These are phyloP conservation scores for Strobilomyces confusus DNA, from an alignment of 768 basidiomycete species.

Conservation along the genomic window DNA sequence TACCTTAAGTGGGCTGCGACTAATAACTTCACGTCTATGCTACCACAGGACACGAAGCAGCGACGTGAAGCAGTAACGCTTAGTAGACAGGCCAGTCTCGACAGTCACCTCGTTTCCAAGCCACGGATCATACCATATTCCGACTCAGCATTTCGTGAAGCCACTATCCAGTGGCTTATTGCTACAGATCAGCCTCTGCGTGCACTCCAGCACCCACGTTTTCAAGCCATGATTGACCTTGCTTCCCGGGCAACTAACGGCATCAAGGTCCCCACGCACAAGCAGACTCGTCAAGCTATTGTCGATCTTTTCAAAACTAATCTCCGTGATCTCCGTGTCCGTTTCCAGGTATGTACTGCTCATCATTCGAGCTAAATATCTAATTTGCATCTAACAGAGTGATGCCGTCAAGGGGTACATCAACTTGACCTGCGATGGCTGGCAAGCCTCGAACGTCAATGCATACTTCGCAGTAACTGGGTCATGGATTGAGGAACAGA, in stretches of 20 bases:
- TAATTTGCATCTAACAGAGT: background rate
- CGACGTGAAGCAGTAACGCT: no score
- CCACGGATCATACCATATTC: no score
- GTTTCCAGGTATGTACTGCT: no score
- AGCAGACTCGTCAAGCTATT: background rate
- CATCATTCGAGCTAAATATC: no score
- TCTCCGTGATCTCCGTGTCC: no score
- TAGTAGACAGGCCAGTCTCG: no score
- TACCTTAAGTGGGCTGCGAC: no score
- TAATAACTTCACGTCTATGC: no score
- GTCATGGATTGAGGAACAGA: background rate
- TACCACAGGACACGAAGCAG: no score
- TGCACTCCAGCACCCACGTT: background rate
- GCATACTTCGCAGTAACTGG: background rate
- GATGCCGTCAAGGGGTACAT: constrained; percentile 19
- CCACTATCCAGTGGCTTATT: background rate
- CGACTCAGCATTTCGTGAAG: no score
- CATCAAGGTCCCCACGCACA: background rate
- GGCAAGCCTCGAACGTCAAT: background rate
- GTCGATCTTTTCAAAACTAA: background rate
- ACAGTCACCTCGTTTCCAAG: no score
- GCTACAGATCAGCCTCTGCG: background rate
- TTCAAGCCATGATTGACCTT: background rate
- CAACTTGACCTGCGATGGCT: background rate
- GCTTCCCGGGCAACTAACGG: background rate